Evolutionary conservation across 768 basidiomycete genomes (phyloP).

Genomic region (Mycena galericulata): DNA sequence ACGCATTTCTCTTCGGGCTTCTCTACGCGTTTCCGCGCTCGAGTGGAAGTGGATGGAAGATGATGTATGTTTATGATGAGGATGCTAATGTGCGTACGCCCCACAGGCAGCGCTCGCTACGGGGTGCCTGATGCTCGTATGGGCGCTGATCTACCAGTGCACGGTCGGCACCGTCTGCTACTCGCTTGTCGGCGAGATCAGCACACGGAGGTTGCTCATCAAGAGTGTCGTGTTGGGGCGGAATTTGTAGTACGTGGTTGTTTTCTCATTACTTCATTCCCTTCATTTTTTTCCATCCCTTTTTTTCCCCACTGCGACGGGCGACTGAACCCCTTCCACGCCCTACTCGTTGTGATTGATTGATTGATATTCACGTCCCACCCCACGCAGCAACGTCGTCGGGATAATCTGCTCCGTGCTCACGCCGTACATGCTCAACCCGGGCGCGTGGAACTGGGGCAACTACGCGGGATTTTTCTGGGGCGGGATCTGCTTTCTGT

Average conservation of each 20-base stretch:
- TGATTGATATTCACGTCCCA: neutral
- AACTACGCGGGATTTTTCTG: slow-evolving; percentile 38
- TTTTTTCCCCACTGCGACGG: neutral
- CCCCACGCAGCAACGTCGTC: slow-evolving; percentile 35
- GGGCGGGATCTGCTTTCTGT: slow-evolving; percentile 33
- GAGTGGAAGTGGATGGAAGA: no score
- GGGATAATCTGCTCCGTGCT: slow-evolving; percentile 36
- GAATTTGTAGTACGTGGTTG: slow-evolving; percentile 34
- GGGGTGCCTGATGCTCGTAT: slow-evolving; percentile 36
- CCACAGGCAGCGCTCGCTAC: slow-evolving; percentile 28
- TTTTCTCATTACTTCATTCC: neutral
- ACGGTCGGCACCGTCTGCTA: slow-evolving; percentile 37
- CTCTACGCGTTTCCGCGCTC: no score
- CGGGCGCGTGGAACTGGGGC: slow-evolving; percentile 32
- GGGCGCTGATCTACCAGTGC: slow-evolving; percentile 35
- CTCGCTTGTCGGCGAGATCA: slow-evolving; percentile 36
- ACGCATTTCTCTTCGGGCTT: no score
- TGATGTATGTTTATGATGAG: no score
- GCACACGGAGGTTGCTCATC: slow-evolving; percentile 30
- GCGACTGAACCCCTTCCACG: neutral
- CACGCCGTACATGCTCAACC: slow-evolving; percentile 40
- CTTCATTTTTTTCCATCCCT: neutral
- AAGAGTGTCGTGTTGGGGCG: slow-evolving; percentile 35
- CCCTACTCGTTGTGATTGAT: neutral
- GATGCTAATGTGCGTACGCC: neutral